These are phyloP conservation scores for Solanum paucissectum DNA, from an alignment of 257 asterid species.

Conservation along the genomic window DNA sequence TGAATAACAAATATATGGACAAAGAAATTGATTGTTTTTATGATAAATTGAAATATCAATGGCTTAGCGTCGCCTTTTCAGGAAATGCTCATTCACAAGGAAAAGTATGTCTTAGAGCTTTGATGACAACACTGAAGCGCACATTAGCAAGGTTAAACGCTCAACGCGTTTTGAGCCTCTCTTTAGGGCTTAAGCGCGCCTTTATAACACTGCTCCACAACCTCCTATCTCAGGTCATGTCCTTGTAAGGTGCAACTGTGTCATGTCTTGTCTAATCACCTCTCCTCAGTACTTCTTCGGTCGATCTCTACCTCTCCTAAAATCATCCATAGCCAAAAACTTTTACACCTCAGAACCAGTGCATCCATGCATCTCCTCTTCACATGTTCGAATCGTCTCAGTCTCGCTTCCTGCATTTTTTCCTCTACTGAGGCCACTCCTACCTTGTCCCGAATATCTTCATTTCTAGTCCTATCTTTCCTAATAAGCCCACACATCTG, in stretches of 20 bases:
- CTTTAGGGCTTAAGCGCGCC: background rate
- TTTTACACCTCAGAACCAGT: background rate
- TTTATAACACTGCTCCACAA: background rate
- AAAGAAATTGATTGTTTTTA: background rate
- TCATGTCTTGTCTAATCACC: background rate
- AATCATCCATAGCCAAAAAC: background rate
- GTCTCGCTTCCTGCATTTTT: background rate
- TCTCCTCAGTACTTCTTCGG: background rate
- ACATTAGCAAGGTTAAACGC: background rate
- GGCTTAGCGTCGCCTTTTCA: background rate
- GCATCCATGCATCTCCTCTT: background rate
- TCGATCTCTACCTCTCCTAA: background rate
- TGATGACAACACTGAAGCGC: background rate
- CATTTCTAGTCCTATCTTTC: background rate
- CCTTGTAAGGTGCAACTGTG: background rate
- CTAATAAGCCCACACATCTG: background rate
- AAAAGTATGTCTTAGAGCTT: background rate
- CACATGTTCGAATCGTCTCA: background rate
- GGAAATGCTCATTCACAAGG: background rate
- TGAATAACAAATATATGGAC: background rate
- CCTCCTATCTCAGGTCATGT: background rate
- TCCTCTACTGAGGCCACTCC: background rate
- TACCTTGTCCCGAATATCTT: background rate
- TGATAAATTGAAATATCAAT: background rate
- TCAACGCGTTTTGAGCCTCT: background rate